These are phyloP conservation scores for Microbotryum lychnidis-dioicae DNA, from an alignment of 1,284 basidiomycete genomes.

Conservation along the genomic window DNA sequence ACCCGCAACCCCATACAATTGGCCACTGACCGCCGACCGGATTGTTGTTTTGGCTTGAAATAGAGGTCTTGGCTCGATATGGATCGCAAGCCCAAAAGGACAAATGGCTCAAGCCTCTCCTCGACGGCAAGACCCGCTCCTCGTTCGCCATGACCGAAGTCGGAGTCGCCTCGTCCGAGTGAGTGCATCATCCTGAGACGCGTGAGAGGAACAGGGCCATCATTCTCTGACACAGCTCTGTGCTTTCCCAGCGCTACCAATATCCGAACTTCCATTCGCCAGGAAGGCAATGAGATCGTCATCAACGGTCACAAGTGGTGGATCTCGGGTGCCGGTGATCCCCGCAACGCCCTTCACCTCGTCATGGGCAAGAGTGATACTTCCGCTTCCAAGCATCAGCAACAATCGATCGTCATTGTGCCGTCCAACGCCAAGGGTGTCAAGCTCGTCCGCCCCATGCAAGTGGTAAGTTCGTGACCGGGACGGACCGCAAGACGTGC, in stretches of 20 bases:
- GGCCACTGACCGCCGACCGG: constrained; percentile 7
- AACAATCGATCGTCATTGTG: constrained; percentile 90
- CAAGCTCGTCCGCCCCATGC: constrained; percentile 81
- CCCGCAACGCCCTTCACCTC: constrained; percentile 77
- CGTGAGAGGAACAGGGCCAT: no score
- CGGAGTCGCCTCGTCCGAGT: constrained; percentile 50
- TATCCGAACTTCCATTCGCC: constrained; percentile 77
- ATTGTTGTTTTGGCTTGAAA: constrained; percentile 34
- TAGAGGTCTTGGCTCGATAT: constrained; percentile 89
- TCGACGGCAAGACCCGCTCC: constrained; percentile 88
- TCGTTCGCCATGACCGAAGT: constrained; percentile 93
- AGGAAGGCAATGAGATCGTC: constrained; percentile 80
- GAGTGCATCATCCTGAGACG: constrained; percentile 36
- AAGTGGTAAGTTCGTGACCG: constrained; percentile 48
- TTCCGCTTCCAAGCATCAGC: constrained; percentile 50
- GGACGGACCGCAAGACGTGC: constrained; percentile 19
- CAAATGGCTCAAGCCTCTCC: constrained; percentile 77
- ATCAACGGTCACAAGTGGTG: constrained; percentile 97
- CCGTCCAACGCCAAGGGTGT: constrained; percentile 81
- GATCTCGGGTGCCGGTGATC: constrained; percentile 96
- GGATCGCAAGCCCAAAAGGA: constrained; percentile 81
- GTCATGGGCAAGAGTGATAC: constrained; percentile 77
- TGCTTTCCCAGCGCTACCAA: constrained; percentile 66
- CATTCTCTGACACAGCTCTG: not conserved
- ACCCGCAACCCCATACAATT: not conserved